phyloP scores from a whole-genome alignment of 2,329 filamentous ascomycete species.

The Nemania abortiva region DNA sequence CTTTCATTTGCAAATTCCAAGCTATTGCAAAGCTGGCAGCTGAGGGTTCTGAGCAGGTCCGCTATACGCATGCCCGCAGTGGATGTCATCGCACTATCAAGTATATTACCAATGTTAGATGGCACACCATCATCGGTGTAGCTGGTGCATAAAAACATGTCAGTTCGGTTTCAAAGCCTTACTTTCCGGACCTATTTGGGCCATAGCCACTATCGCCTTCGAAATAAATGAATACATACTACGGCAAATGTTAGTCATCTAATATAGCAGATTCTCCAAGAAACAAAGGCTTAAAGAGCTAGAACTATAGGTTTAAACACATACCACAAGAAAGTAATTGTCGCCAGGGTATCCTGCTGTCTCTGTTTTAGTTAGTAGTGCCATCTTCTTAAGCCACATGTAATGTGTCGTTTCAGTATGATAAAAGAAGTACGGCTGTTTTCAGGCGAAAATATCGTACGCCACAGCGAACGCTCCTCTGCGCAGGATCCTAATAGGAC shows the following conservation, averaged over 20 bases:
- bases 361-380: slow-evolving; percentile 35
- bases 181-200: too few species aligned
- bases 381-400: neutral
- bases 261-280: too few species aligned
- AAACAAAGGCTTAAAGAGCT: too few species aligned
- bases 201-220: too few species aligned
- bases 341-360: slow-evolving; percentile 42
- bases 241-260: too few species aligned
- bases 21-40: slow-evolving; percentile 45
- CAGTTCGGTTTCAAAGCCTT: too few species aligned
- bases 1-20: slow-evolving; percentile 41
- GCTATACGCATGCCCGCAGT: slow-evolving; percentile 42
- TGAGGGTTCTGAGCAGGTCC: slow-evolving; percentile 48
- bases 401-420: neutral
- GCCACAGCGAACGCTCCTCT: neutral
- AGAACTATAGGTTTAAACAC: too few species aligned
- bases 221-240: too few species aligned
- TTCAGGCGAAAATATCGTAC: neutral
- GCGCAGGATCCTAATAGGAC: neutral
- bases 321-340: slow-evolving; percentile 42
- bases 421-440: neutral
- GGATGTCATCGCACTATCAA: slow-evolving; percentile 42
- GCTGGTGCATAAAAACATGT: too few species aligned
- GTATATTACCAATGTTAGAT: slow-evolving; percentile 35
- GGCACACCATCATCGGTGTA: slow-evolving; percentile 45